These are phyloP conservation scores for Vitis amurensis DNA, from an alignment of 164 flowering plant genomes.

Conservation along the genomic window DNA sequence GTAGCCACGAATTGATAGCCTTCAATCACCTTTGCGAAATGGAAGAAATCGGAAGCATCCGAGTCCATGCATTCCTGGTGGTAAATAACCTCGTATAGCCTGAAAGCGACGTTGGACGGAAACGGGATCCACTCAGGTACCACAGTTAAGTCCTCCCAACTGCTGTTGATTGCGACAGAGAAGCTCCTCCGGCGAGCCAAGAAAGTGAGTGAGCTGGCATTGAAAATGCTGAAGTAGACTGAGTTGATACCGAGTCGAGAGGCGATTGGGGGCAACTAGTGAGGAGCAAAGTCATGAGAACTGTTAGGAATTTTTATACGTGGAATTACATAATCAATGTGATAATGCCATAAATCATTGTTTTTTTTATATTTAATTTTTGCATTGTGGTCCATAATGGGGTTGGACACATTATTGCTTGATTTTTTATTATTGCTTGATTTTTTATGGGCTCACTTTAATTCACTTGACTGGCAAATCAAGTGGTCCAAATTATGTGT, in stretches of 20 bases:
- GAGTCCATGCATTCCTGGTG: conserved; percentile 17
- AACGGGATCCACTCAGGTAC: conserved; percentile 55
- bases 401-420: too few species aligned
- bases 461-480: too few species aligned
- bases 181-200: conserved; percentile 37
- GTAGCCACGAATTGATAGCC: conserved; percentile 39
- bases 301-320: too few species aligned
- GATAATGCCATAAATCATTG: too few species aligned
- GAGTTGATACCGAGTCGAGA: conserved; percentile 24
- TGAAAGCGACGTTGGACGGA: conserved; percentile 26
- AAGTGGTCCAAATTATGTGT: too few species aligned
- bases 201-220: conserved; percentile 33
- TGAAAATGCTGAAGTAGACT: conserved; percentile 43
- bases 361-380: too few species aligned
- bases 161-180: conserved; percentile 1
- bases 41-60: conserved; percentile 25
- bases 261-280: conserved; percentile 53
- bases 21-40: conserved; percentile 20
- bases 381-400: too few species aligned
- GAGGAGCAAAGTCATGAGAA: conserved; percentile 55
- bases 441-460: too few species aligned
- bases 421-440: too few species aligned
- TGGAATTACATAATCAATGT: too few species aligned
- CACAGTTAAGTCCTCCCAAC: conserved; percentile 26
- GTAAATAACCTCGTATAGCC: conserved; percentile 35